Evolutionary conservation across 331 rosid species (phyloP), one percentile per base, ranked within the genome.

Genomic region (Quercus lobata): DNA sequence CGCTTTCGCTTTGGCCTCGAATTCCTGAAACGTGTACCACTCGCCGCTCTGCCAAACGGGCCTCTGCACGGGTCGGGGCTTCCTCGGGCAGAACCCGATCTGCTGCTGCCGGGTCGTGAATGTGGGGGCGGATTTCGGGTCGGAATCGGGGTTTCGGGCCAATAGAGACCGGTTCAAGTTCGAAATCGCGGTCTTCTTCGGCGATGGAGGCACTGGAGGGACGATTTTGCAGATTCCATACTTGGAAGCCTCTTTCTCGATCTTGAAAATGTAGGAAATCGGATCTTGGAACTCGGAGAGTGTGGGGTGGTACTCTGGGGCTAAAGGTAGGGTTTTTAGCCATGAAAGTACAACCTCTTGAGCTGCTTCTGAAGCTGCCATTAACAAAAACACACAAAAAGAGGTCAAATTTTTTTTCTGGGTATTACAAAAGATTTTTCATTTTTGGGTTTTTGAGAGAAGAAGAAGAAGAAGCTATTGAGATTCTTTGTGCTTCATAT

Each of bases 41-140:
- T 88, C 97, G 4, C 98, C 98, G 81, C 98, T 95, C 92, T 95
- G 88, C 97, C 97, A 95, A 25, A 95, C 97, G 7, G 97, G 93
- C 7, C 97, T 74, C 83, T 91, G 88, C 3, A 95, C 97, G 9
- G 98, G 97, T 0, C 96, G 79, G 1, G 92, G 81, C 34, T 76
- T 88, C 16, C 97, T 78, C 17, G 98, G 98, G 83, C 97, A 95
- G 76, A 95, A 95, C 77, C 98, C 97, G 97, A 95, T 93, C 97
- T 95, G 97, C 76, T 95, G 98, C 84, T 92, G 97, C 62, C 98
- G 92, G 21, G 97, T 95, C 6, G 97, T 89, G 94, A 95, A 95
- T 88, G 97, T 87, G 74, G 98, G 91, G 76, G 72, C 83, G 37
- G 90, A 76, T 66, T 88, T 87, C 5, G 83, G 55, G 65, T 25